Base-by-base conservation (phyloP, 2,329 filamentous ascomycete species). In the Tolypocladium amazonense region DNA sequence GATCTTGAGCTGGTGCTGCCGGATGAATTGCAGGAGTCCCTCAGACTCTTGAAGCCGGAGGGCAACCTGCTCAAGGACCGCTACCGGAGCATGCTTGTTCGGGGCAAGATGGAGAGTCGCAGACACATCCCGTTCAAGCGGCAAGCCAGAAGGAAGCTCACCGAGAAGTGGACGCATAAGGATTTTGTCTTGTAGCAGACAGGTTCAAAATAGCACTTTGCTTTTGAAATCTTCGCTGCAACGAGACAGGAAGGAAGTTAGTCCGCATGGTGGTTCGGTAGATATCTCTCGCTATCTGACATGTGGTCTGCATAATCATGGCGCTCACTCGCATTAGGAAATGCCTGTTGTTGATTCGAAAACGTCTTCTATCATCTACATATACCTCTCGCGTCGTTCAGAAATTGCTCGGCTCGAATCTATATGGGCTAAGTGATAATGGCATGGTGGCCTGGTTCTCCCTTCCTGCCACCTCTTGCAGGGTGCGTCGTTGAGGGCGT, bases 151-250 rank as follows among this genome's bases (percentile, higher is more conserved):
- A 86, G 79, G 66, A 90, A 89, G 73, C 75, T 86, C 57, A 96
- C 91, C 8, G 94, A 97, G 83, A 99, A 97, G 77, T 99, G 94
- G 94, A 86, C 88, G 53, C 90, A 96, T 79, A 99, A 99, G 81
- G 94, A 99, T 72, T 99, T 96, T 64, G 66, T 67, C 56, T 63
- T 76, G 45, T 65, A 64, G 53, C 14, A 4, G 18, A n/a, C 50
- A 25, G 30, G 27, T 6, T n/a, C 27, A 35, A 23, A 15, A 53
- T 23, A n/a, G 30, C 20, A 30, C 27, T n/a, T 14, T 8, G 15
- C 9, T 53, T 35, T n/a, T 33, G 20, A 18, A 4, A 4, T 35
- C 12, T 11, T 52, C 18, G 47, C 27, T n/a, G 18, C 12, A 35
- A 33, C 50, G 23, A 11, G 20, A 35, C 33, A 14, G 15, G 3